Conservation (phyloP, 192 early-diverging fungal species). For the Backusella liffmaniae region DNA sequence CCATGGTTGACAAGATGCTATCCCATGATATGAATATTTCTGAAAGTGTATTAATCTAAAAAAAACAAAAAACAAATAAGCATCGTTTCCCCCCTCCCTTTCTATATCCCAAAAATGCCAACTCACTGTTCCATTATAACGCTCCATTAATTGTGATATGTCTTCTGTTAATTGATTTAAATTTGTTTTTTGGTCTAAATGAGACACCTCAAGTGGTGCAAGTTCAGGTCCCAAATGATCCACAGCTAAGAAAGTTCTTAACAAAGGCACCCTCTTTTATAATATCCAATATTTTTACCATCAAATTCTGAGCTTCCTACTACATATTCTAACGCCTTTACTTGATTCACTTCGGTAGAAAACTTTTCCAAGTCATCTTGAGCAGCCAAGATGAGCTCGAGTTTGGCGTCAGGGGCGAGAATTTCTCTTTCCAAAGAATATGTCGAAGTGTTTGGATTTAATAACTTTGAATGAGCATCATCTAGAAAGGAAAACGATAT, state of each 20-base stretch:
- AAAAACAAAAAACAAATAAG: not conserved
- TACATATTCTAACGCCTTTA: constrained; percentile 39
- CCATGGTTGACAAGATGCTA: constrained; percentile 39
- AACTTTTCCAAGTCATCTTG: constrained; percentile 35
- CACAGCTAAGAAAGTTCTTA: constrained; percentile 18
- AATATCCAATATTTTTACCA: constrained; percentile 14
- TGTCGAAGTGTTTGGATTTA: constrained; percentile 30
- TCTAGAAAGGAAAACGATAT: not conserved
- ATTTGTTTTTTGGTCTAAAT: constrained; percentile 30
- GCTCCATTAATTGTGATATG: constrained; percentile 38
- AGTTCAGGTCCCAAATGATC: constrained; percentile 29
- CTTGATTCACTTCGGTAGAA: constrained; percentile 38
- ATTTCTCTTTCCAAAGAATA: constrained; percentile 39
- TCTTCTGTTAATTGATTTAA: constrained; percentile 27
- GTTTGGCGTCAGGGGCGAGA: constrained; percentile 37
- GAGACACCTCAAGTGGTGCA: constrained; percentile 32
- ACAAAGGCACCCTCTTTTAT: too few relatives aligned
- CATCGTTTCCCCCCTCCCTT: not conserved
- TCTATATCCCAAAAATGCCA: not conserved
- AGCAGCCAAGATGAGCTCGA: constrained; percentile 38
- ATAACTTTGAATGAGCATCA: constrained; percentile 29
- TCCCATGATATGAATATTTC: constrained; percentile 52
- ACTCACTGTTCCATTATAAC: constrained; percentile 41
- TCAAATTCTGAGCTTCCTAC: constrained; percentile 37
- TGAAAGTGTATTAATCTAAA: constrained; percentile 44